Conservation (phyloP, 768 basidiomycete species). For the Mycena venus region DNA sequence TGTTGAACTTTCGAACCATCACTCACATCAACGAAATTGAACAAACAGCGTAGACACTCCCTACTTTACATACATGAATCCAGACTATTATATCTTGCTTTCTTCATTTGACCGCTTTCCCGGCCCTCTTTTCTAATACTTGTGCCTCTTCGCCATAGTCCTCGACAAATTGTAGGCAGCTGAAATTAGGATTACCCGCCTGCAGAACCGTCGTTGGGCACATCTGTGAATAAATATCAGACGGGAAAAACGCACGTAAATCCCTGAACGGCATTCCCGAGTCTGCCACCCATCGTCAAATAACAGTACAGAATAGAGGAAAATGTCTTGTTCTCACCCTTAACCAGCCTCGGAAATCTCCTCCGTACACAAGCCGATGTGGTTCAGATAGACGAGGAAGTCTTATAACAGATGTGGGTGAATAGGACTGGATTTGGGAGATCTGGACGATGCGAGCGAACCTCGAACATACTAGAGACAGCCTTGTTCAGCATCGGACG, state of each 20-base stretch:
- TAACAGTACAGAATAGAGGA: not conserved
- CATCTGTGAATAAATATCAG: not conserved
- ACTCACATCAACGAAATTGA: too few relatives aligned
- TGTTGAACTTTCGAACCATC: too few relatives aligned
- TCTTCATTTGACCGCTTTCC: not conserved
- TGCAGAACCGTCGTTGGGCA: conserved; percentile 44
- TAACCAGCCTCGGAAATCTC: conserved; percentile 90
- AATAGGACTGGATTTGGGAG: not conserved
- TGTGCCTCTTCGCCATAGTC: conserved; percentile 52
- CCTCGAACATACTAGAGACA: conserved; percentile 93
- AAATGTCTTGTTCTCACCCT: conserved; percentile 61
- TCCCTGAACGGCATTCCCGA: conserved; percentile 91
- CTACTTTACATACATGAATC: not conserved
- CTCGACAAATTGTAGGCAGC: conserved; percentile 88
- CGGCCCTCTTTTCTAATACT: not conserved
- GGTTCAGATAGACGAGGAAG: conserved; percentile 87
- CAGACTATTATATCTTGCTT: too few relatives aligned
- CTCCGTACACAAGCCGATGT: conserved; percentile 88
- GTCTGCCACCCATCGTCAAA: conserved; percentile 52
- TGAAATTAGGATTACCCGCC: conserved; percentile 88
- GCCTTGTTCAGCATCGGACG: conserved; percentile 73
- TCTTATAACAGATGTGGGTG: conserved; percentile 51
- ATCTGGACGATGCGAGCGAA: conserved; percentile 44
- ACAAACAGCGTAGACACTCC: too few relatives aligned
- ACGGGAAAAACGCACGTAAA: conserved; percentile 76